Conservation (phyloP, 305 asterid species). For the Solanum aculeatissimum region DNA sequence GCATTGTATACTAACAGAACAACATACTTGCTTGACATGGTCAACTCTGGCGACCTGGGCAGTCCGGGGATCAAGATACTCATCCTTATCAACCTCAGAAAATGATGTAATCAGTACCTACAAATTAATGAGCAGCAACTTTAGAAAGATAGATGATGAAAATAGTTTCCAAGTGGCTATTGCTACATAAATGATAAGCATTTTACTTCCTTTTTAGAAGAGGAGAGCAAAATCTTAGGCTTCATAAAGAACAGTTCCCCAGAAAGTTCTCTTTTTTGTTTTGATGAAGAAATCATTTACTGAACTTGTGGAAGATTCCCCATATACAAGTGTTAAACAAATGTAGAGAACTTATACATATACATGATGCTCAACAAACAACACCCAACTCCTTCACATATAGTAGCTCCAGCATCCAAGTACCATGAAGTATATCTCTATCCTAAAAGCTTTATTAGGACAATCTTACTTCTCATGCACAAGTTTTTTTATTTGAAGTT, state of each 20-base stretch:
- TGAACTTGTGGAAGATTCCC: background rate
- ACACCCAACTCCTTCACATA: background rate
- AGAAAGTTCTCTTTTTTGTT: background rate
- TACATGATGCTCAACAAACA: background rate
- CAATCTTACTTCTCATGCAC: background rate
- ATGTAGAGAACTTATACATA: background rate
- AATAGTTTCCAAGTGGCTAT: background rate
- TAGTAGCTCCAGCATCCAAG: background rate
- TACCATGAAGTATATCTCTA: background rate
- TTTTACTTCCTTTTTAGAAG: background rate
- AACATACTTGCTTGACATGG: constrained; percentile 77
- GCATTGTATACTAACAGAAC: background rate
- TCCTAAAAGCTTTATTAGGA: background rate
- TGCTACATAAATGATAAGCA: background rate
- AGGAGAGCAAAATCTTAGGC: background rate
- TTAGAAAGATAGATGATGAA: background rate
- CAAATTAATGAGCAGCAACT: constrained; percentile 1
- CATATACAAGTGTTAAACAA: background rate
- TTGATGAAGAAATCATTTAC: background rate
- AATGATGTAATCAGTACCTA: constrained; percentile 79
- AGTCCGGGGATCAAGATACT: constrained; percentile 88
- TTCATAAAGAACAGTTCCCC: background rate
- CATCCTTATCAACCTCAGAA: constrained; percentile 60
- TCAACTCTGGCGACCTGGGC: constrained; percentile 85
- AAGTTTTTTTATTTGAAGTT: background rate